These are phyloP conservation scores for Wickerhamiella siamensis DNA, from an alignment of 805 yeast species.

Conservation along the genomic window DNA sequence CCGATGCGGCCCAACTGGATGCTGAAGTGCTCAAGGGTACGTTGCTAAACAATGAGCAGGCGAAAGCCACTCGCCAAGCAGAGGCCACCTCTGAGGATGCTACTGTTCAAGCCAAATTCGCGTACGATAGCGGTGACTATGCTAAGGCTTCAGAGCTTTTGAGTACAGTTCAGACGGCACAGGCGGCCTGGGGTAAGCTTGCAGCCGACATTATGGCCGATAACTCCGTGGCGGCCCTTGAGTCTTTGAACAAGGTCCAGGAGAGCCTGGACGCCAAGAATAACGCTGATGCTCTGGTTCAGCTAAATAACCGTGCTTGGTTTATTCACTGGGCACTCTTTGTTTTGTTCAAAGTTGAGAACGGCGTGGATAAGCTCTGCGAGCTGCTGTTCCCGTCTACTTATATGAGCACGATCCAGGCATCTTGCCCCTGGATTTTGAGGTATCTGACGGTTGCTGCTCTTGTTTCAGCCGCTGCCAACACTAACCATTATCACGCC, in stretches of 20 bases:
- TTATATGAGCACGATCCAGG: constrained; percentile 52
- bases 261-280: constrained; percentile 45
- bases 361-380: constrained; percentile 38
- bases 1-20: constrained; percentile 27
- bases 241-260: constrained; percentile 40
- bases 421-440: constrained; percentile 57
- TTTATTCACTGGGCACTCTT: constrained; percentile 55
- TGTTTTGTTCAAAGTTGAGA: constrained; percentile 41
- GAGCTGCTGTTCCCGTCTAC: constrained; percentile 47
- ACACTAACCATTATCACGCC: constrained; percentile 23
- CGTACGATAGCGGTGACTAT: constrained; percentile 32
- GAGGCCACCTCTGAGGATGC: background rate
- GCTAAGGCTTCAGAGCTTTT: constrained; percentile 19
- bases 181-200: constrained; percentile 42
- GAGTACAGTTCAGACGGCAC: constrained; percentile 28
- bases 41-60: background rate
- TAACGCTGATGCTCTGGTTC: constrained; percentile 39
- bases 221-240: constrained; percentile 39
- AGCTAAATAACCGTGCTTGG: constrained; percentile 53
- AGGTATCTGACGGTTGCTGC: constrained; percentile 55
- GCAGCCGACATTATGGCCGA: constrained; percentile 43
- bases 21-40: constrained; percentile 5
- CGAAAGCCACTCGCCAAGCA: background rate
- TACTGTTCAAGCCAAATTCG: constrained; percentile 25
- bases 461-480: constrained; percentile 16